phyloP scores from a whole-genome alignment of 371 early-diverging fungal species.

The Capillidium rhysosporum region DNA sequence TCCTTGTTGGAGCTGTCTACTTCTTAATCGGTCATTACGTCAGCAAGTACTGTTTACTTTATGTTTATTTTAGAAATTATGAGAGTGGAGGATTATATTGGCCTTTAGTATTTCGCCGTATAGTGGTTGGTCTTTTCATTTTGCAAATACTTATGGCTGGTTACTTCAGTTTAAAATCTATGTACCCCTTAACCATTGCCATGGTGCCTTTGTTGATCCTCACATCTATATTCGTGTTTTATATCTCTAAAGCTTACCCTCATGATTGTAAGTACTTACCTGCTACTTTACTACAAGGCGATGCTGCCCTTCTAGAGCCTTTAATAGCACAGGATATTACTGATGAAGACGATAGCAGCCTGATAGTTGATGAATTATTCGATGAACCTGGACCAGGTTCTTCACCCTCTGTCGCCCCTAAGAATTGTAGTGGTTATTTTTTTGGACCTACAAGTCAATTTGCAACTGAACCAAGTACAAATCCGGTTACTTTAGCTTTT shows the following conservation, averaged over 20 bases:
- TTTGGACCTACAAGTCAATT: neutral
- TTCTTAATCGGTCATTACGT: conserved; percentile 48
- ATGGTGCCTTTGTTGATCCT: conserved; percentile 27
- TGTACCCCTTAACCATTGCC: conserved; percentile 20
- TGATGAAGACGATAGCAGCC: neutral
- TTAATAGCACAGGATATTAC: neutral
- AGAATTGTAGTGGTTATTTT: neutral
- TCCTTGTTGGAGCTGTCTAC: conserved; percentile 55
- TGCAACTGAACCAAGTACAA: neutral
- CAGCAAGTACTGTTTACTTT: conserved; percentile 57
- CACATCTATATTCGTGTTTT: conserved; percentile 24
- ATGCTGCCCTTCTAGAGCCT: neutral
- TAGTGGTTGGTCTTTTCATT: conserved; percentile 50
- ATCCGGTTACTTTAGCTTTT: neutral
- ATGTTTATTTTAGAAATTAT: conserved; percentile 61
- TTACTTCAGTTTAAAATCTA: conserved; percentile 30
- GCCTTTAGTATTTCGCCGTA: conserved; percentile 54
- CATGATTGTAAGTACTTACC: conserved; percentile 22
- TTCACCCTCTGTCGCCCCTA: too few relatives aligned
- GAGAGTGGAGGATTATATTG: conserved; percentile 59
- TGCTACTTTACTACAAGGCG: conserved; percentile 8
- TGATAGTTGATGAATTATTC: neutral
- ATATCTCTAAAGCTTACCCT: conserved; percentile 28
- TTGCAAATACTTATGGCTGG: conserved; percentile 77
- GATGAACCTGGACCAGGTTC: too few relatives aligned